Percentiles rank a stretch among this genome's conserved stretches.
These are phyloP conservation scores for Mycena leptocephala DNA, from an alignment of 768 basidiomycete species.

Conservation along the genomic window DNA sequence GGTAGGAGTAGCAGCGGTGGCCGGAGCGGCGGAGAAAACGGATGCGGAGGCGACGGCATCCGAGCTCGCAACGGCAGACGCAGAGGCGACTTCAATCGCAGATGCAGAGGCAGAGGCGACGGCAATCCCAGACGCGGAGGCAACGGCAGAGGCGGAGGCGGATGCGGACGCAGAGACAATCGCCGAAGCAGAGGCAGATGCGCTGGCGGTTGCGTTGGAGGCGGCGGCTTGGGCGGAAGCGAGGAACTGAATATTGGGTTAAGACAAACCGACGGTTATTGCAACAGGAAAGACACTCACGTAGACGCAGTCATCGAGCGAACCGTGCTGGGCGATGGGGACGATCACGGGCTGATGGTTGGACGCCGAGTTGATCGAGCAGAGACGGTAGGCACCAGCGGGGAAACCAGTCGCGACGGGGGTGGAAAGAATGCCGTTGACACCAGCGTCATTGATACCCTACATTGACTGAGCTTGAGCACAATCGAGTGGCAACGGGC, in stretches of 20 bases:
- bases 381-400: conserved; percentile 70
- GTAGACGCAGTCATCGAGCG: conserved; percentile 65
- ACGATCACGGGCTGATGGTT: conserved; percentile 69
- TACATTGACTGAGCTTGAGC: too few relatives aligned
- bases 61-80: neutral
- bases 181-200: neutral
- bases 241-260: neutral
- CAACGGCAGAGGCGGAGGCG: neutral
- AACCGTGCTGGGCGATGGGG: conserved; percentile 66
- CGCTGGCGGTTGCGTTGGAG: neutral
- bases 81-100: neutral
- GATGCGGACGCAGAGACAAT: neutral
- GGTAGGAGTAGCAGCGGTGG: neutral
- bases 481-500: too few relatives aligned
- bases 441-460: conserved; percentile 47
- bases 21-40: too few relatives aligned
- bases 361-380: conserved; percentile 66
- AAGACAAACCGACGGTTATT: too few relatives aligned
- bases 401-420: conserved; percentile 66
- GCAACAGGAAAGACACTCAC: too few relatives aligned
- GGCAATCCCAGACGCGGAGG: neutral
- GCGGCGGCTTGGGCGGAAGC: too few relatives aligned
- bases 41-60: neutral
- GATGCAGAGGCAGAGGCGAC: neutral
- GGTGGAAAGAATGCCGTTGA: conserved; percentile 38